These are phyloP conservation scores for Ceratocystis albifundus DNA, from an alignment of 2,329 filamentous ascomycete species.

Conservation along the genomic window DNA sequence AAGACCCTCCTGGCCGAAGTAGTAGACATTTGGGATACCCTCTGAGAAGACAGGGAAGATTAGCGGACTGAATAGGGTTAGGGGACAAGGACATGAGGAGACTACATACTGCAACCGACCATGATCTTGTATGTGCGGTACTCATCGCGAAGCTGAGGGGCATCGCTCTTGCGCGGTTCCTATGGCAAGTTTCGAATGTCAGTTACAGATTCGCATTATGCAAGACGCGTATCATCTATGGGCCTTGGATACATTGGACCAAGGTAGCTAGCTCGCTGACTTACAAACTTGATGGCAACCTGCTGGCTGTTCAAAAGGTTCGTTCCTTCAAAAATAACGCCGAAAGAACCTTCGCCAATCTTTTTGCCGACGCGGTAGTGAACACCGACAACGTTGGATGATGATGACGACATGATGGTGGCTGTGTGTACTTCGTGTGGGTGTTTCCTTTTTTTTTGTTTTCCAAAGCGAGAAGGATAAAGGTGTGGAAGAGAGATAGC, in stretches of 20 bases:
- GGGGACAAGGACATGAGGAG: slow-evolving; percentile 13
- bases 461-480: background rate
- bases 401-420: slow-evolving; percentile 66
- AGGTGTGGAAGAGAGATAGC: background rate
- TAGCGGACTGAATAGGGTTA: background rate
- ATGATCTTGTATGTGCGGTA: slow-evolving; percentile 99
- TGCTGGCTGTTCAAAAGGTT: slow-evolving; percentile 98
- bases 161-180: slow-evolving; percentile 98
- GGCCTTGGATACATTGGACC: background rate
- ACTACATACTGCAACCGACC: slow-evolving; percentile 86
- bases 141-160: slow-evolving; percentile 92
- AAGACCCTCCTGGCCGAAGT: slow-evolving; percentile 94
- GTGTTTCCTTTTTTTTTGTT: no score
- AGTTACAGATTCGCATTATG: background rate
- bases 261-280: slow-evolving; percentile 34
- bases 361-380: slow-evolving; percentile 99
- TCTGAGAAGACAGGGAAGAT: slow-evolving; percentile 41
- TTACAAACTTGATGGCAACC: slow-evolving; percentile 97
- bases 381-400: slow-evolving; percentile 94
- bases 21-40: slow-evolving; percentile 98
- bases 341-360: slow-evolving; percentile 96
- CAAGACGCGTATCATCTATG: no score
- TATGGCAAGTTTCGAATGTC: slow-evolving; percentile 31
- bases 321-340: slow-evolving; percentile 97
- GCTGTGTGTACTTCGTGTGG: background rate